Conservation (phyloP, 768 basidiomycete species). For the Strobilomyces dryophilus region DNA sequence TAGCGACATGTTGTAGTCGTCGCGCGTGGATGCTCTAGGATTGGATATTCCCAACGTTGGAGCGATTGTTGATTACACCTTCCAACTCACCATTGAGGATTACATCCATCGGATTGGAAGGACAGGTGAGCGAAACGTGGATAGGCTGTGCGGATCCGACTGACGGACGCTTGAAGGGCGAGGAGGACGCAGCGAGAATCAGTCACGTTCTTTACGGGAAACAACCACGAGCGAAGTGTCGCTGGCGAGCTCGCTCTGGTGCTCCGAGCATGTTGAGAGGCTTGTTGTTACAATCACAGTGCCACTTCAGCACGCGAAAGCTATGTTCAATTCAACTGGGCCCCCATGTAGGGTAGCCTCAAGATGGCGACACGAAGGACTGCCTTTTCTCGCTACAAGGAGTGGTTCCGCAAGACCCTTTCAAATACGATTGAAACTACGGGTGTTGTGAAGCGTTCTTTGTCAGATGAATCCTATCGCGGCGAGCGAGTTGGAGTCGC, state of each 20-base stretch:
- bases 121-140: constrained; percentile 64
- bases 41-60: constrained; percentile 96
- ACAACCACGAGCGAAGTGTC: constrained; percentile 75
- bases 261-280: too few relatives aligned
- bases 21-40: constrained; percentile 81
- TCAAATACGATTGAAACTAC: too few relatives aligned
- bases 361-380: too few relatives aligned
- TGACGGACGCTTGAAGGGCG: constrained; percentile 53
- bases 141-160: not conserved
- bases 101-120: constrained; percentile 89
- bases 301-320: too few relatives aligned
- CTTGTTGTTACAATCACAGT: too few relatives aligned
- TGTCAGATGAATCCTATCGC: too few relatives aligned
- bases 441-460: too few relatives aligned
- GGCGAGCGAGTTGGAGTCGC: too few relatives aligned
- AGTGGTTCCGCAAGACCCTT: too few relatives aligned
- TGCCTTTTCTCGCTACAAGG: too few relatives aligned
- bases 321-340: too few relatives aligned
- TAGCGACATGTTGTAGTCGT: constrained; percentile 85
- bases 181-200: constrained; percentile 84
- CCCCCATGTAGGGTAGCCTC: too few relatives aligned
- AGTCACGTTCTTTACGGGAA: constrained; percentile 96
- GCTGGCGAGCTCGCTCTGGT: constrained; percentile 94
- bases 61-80: constrained; percentile 95
- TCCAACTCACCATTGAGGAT: constrained; percentile 93